A percentile compares a stretch with the other conserved stretches of the same genome.
These are phyloP conservation scores for Calonectria hongkongensis DNA, from an alignment of 2,329 filamentous ascomycete genomes.

Conservation along the genomic window DNA sequence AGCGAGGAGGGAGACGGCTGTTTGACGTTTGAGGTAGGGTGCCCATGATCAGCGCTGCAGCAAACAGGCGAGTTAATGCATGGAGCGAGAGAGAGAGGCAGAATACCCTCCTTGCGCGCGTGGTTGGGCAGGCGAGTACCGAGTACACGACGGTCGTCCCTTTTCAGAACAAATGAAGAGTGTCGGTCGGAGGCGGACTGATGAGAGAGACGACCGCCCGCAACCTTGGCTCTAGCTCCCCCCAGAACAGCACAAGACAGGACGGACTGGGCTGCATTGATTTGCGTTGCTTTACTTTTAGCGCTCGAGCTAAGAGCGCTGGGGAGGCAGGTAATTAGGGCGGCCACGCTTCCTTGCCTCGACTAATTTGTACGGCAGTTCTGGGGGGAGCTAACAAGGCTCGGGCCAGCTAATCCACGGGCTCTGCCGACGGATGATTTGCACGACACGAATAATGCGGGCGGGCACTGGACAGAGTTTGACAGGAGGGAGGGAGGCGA, in stretches of 20 bases:
- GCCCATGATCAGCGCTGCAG: slow-evolving; percentile 4
- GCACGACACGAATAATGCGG: slow-evolving; percentile 2
- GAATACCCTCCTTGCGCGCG: not conserved
- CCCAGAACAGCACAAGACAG: slow-evolving; percentile 13
- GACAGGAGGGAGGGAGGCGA: not conserved
- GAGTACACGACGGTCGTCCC: slow-evolving; percentile 5
- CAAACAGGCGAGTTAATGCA: not conserved
- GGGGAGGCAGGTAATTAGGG: slow-evolving; percentile 14
- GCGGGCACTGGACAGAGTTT: slow-evolving; percentile 10
- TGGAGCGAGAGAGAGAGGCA: not conserved
- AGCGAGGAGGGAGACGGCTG: not conserved
- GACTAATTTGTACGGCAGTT: slow-evolving; percentile 21
- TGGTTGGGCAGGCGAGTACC: slow-evolving; percentile 3
- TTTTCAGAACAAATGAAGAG: slow-evolving; percentile 4
- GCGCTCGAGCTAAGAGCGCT: slow-evolving; percentile 20
- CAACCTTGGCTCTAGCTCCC: slow-evolving; percentile 18
- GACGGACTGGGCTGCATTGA: slow-evolving; percentile 27
- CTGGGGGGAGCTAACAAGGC: slow-evolving; percentile 16
- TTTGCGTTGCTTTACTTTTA: slow-evolving; percentile 30
- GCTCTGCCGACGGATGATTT: slow-evolving; percentile 12
- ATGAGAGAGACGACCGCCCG: slow-evolving; percentile 6
- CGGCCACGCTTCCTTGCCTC: slow-evolving; percentile 21
- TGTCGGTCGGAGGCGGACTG: slow-evolving; percentile 14
- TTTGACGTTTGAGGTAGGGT: slow-evolving; percentile 11
- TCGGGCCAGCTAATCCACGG: not conserved